Conservation (phyloP, 2,329 filamentous ascomycete species). For the Chaetomiaceae sp. region DNA sequence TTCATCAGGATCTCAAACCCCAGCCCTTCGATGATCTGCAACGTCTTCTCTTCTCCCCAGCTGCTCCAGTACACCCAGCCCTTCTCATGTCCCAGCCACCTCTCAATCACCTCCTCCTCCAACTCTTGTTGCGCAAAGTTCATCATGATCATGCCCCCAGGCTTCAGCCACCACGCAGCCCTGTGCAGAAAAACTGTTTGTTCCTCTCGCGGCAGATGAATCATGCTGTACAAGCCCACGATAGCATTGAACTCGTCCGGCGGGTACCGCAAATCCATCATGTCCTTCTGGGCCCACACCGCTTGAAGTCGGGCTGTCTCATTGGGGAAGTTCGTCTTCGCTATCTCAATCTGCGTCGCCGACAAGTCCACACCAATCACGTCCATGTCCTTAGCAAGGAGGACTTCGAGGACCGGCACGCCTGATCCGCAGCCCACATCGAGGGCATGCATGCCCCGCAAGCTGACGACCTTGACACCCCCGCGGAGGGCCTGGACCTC, state of each 20-base stretch:
- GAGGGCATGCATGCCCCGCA: slow-evolving; percentile 29
- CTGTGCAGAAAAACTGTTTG: slow-evolving; percentile 44
- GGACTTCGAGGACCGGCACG: slow-evolving; percentile 33
- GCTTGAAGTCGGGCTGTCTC: background rate
- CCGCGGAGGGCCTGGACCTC: too few species aligned
- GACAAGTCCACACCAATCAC: slow-evolving; percentile 42
- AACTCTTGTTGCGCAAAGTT: slow-evolving; percentile 39
- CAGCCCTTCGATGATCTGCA: slow-evolving; percentile 29
- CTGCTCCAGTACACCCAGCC: slow-evolving; percentile 45
- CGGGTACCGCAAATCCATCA: slow-evolving; percentile 34
- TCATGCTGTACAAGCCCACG: slow-evolving; percentile 50
- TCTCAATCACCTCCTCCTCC: slow-evolving; percentile 31
- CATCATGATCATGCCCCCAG: slow-evolving; percentile 46
- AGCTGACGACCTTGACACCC: too few species aligned
- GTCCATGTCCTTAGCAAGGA: slow-evolving; percentile 29
- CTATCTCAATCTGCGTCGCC: slow-evolving; percentile 35
- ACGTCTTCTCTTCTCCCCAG: slow-evolving; percentile 35
- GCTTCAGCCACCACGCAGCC: slow-evolving; percentile 46
- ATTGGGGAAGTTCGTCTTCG: slow-evolving; percentile 25
- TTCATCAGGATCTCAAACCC: slow-evolving; percentile 33
- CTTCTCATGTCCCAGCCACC: slow-evolving; percentile 36
- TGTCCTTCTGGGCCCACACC: slow-evolving; percentile 35
- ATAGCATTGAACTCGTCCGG: slow-evolving; percentile 43
- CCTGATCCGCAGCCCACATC: slow-evolving; percentile 43
- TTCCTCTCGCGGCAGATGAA: slow-evolving; percentile 50